Evolutionary conservation across 164 flowering plant species (phyloP).

Genomic region (Aristolochia contorta): DNA sequence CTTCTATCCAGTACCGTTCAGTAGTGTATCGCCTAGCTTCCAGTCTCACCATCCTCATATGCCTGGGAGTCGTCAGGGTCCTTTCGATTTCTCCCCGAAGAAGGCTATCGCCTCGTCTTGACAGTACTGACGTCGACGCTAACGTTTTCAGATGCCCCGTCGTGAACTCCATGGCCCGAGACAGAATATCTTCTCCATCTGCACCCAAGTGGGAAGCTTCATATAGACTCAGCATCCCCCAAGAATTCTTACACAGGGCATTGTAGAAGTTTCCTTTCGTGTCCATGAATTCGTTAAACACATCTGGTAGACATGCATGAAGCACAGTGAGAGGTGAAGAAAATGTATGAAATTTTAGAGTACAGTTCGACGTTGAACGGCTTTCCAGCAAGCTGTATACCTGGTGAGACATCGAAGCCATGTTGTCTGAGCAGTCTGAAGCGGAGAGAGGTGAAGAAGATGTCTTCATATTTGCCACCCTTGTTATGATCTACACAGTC

Average conservation of each 20-base stretch:
- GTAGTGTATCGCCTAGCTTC: not conserved
- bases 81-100: not conserved
- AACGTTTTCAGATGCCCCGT: not conserved
- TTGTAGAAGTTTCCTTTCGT: constrained; percentile 18
- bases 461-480: not conserved
- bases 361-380: no score
- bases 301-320: constrained; percentile 10
- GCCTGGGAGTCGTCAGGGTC: not conserved
- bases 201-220: constrained; percentile 27
- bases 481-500: not conserved
- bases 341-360: not conserved
- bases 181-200: constrained; percentile 38
- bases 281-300: constrained; percentile 23
- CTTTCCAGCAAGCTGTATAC: no score
- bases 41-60: constrained; percentile 1
- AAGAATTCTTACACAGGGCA: constrained; percentile 8
- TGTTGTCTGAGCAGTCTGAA: constrained; percentile 21
- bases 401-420: constrained; percentile 8
- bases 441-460: constrained; percentile 11
- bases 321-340: no score
- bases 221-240: constrained; percentile 24
- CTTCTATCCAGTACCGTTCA: not conserved
- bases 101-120: not conserved
- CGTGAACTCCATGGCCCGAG: constrained; percentile 29
- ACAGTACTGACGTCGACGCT: no score